Percentiles rank a stretch among this genome's conserved stretches.
These are phyloP conservation scores for Leucaena leucocephala DNA, from an alignment of 306 rosid genomes.

Conservation along the genomic window DNA sequence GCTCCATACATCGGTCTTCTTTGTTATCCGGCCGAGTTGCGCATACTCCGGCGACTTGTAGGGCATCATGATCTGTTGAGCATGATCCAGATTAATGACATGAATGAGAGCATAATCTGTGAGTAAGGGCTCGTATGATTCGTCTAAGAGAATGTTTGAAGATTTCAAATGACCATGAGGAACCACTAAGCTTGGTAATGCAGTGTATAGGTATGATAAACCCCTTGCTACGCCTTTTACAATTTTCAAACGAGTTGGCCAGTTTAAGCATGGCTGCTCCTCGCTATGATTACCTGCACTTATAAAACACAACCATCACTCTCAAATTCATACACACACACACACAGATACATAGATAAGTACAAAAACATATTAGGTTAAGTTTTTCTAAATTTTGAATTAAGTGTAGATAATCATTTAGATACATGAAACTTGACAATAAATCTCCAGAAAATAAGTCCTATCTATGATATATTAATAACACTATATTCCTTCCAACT, in stretches of 20 bases:
- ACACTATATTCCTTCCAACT: too few relatives aligned
- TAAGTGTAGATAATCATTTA: too few relatives aligned
- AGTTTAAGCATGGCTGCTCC: slow-evolving; percentile 63
- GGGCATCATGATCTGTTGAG: slow-evolving; percentile 76
- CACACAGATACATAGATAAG: too few relatives aligned
- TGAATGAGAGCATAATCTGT: slow-evolving; percentile 76
- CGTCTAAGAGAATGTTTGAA: slow-evolving; percentile 76
- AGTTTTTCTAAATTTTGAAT: too few relatives aligned
- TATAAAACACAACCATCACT: too few relatives aligned
- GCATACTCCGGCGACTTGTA: slow-evolving; percentile 89
- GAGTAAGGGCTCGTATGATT: slow-evolving; percentile 62
- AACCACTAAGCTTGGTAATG: slow-evolving; percentile 63
- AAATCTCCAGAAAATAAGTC: too few relatives aligned
- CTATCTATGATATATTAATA: too few relatives aligned
- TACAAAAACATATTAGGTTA: too few relatives aligned
- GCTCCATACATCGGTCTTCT: slow-evolving; percentile 88
- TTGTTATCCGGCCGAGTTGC: slow-evolving; percentile 58
- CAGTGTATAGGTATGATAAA: slow-evolving; percentile 58
- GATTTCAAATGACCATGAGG: slow-evolving; percentile 96
- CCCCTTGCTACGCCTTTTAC: slow-evolving; percentile 78
- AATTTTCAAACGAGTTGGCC: slow-evolving; percentile 82
- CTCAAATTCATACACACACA: too few relatives aligned
- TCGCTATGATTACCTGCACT: not conserved
- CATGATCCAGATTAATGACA: slow-evolving; percentile 62
- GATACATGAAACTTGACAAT: too few relatives aligned